A percentile compares a stretch with the other conserved stretches of the same genome.
Conservation (phyloP, 1,284 basidiomycete species). For the Phellopilus nigrolimitatus region DNA sequence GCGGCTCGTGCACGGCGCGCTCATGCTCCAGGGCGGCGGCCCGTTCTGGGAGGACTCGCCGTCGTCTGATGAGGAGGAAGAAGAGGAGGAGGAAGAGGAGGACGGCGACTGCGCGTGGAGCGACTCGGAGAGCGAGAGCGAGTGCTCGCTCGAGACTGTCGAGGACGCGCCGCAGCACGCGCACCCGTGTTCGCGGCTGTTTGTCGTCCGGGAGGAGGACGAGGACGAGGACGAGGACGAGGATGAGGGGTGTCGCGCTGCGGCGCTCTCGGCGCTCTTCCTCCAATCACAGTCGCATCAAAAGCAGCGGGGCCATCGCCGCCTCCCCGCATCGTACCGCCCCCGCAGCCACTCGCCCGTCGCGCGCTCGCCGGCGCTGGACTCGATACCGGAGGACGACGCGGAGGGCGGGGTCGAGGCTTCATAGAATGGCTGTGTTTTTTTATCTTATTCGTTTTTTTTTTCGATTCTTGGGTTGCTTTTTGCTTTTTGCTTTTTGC, state of each 20-base stretch:
- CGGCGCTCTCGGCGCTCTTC: constrained; percentile 2
- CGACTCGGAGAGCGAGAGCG: constrained; percentile 2
- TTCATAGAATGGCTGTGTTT: background rate
- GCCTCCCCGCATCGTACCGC: background rate
- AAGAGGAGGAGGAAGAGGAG: constrained; percentile 1
- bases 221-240: constrained; percentile 7
- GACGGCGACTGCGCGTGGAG: background rate
- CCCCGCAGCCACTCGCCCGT: background rate
- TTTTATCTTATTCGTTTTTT: too few species aligned
- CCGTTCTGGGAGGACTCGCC: too few species aligned
- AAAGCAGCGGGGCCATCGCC: background rate
- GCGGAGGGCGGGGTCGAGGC: background rate
- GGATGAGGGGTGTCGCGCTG: background rate
- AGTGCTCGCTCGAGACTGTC: background rate
- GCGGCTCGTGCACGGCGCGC: background rate
- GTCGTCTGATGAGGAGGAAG: constrained; percentile 1
- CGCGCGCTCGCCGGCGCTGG: background rate
- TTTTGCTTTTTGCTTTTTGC: background rate
- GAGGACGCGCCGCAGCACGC: background rate
- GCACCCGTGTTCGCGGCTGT: background rate
- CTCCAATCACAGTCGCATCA: background rate
- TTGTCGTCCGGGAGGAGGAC: constrained; percentile 11
- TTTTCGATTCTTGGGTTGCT: too few species aligned
- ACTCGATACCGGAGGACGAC: background rate
- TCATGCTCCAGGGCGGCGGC: background rate